These are phyloP conservation scores for Phytophthora syringae DNA, from an alignment of 352 stramenopile species.

Conservation along the genomic window DNA sequence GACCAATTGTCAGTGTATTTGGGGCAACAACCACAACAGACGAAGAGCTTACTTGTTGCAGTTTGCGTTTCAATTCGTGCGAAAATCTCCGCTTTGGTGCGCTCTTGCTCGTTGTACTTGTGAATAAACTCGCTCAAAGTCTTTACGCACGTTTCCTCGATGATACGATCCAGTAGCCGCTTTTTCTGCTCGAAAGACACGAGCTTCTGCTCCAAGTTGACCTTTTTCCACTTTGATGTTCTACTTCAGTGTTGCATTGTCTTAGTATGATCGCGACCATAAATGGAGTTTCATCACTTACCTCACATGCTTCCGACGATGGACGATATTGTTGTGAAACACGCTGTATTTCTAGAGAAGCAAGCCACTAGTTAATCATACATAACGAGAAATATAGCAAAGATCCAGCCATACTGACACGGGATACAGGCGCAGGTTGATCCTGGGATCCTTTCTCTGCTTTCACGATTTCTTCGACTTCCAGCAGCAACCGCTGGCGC, in stretches of 20 bases:
- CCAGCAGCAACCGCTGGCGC: constrained; percentile 47
- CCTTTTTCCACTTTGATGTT: constrained; percentile 51
- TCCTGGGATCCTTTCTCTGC: constrained; percentile 36
- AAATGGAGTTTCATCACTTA: constrained; percentile 7
- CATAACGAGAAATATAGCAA: not conserved
- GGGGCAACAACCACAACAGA: not conserved
- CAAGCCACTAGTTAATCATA: not conserved
- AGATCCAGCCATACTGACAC: constrained; percentile 17
- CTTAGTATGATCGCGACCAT: not conserved
- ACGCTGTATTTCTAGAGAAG: constrained; percentile 37
- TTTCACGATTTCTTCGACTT: constrained; percentile 56
- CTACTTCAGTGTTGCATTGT: constrained; percentile 13
- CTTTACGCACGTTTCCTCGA: constrained; percentile 52
- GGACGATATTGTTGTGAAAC: constrained; percentile 46
- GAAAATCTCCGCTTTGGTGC: constrained; percentile 56
- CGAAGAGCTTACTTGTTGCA: constrained; percentile 37
- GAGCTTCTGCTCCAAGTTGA: constrained; percentile 67
- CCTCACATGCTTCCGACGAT: constrained; percentile 48
- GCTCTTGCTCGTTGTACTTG: constrained; percentile 69
- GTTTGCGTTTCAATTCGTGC: constrained; percentile 61
- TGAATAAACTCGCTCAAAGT: constrained; percentile 73
- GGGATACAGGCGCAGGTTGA: constrained; percentile 12
- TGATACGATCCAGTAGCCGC: constrained; percentile 59
- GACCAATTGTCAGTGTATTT: not conserved
- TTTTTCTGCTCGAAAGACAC: constrained; percentile 81